Percentiles rank a stretch among this genome's conserved stretches.
These are phyloP conservation scores for Fusarium albosuccineum DNA, from an alignment of 2,329 filamentous ascomycete genomes.

Conservation along the genomic window DNA sequence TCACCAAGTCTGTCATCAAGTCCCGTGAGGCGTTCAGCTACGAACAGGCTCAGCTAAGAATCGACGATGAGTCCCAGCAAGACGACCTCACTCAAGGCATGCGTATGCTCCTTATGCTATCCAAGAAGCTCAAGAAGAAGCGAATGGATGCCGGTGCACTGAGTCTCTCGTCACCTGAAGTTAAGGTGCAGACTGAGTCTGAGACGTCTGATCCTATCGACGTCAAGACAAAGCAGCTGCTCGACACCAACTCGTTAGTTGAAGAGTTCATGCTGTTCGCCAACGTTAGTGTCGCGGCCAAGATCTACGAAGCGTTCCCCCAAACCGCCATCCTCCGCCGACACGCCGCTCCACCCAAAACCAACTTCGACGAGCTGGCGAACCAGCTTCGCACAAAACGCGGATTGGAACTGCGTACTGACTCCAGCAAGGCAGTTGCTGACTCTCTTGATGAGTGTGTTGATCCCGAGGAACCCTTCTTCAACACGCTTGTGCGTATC, in stretches of 20 bases:
- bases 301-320: conserved; percentile 91
- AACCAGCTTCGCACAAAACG: conserved; percentile 92
- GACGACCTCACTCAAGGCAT: conserved; percentile 93
- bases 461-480: conserved; percentile 87
- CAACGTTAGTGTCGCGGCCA: conserved; percentile 92
- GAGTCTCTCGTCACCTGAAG: conserved; percentile 97
- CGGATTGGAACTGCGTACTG: conserved; percentile 81
- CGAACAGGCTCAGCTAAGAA: conserved; percentile 92
- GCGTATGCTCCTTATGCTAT: conserved; percentile 86
- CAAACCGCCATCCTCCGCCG: conserved; percentile 95
- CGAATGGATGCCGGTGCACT: conserved; percentile 96
- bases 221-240: conserved; percentile 92
- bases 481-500: conserved; percentile 98
- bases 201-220: conserved; percentile 97
- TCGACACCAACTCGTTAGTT: conserved; percentile 97
- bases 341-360: conserved; percentile 91
- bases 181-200: conserved; percentile 93
- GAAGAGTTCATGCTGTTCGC: conserved; percentile 99
- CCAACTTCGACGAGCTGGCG: conserved; percentile 94
- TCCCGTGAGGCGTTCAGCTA: conserved; percentile 98
- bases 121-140: conserved; percentile 93
- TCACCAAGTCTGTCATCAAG: conserved; percentile 98
- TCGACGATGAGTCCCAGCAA: conserved; percentile 88
- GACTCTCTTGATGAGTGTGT: conserved; percentile 90
- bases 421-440: conserved; percentile 92